Percentiles rank a stretch among this genome's conserved stretches.
Evolutionary conservation across 805 yeast species (phyloP).

Genomic region (Hagleromyces aurorensis): DNA sequence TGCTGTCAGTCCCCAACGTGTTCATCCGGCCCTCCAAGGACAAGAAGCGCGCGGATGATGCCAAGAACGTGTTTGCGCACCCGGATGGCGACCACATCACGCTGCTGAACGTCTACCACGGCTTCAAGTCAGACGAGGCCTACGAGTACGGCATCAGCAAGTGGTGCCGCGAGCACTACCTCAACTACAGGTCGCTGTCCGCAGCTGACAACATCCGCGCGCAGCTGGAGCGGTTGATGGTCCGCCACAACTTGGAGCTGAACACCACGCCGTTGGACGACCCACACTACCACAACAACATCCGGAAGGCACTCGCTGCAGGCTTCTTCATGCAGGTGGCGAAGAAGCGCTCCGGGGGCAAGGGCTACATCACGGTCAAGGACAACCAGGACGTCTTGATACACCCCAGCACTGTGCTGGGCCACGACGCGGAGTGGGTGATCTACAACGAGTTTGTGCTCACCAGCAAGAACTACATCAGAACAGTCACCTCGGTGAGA

Average conservation of each 20-base stretch:
- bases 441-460: slow-evolving; percentile 92
- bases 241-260: slow-evolving; percentile 65
- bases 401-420: slow-evolving; percentile 88
- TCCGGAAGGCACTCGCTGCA: slow-evolving; percentile 78
- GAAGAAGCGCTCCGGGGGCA: slow-evolving; percentile 72
- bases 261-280: slow-evolving; percentile 60
- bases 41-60: slow-evolving; percentile 83
- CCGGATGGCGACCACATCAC: slow-evolving; percentile 95
- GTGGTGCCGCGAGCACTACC: slow-evolving; percentile 90
- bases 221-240: slow-evolving; percentile 81
- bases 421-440: slow-evolving; percentile 89
- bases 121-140: slow-evolving; percentile 70
- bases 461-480: slow-evolving; percentile 85
- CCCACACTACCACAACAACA: slow-evolving; percentile 63
- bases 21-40: slow-evolving; percentile 89
- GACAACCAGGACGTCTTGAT: slow-evolving; percentile 93
- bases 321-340: slow-evolving; percentile 99
- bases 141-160: slow-evolving; percentile 52
- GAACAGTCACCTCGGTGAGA: slow-evolving; percentile 85
- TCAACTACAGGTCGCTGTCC: slow-evolving; percentile 73
- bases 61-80: slow-evolving; percentile 80
- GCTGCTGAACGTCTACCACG: slow-evolving; percentile 78
- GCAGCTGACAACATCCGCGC: slow-evolving; percentile 82
- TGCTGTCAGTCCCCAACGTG: slow-evolving; percentile 89
- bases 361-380: slow-evolving; percentile 84